These are phyloP conservation scores for Pythium myriotylum DNA, from an alignment of 352 stramenopile genomes.

Conservation along the genomic window DNA sequence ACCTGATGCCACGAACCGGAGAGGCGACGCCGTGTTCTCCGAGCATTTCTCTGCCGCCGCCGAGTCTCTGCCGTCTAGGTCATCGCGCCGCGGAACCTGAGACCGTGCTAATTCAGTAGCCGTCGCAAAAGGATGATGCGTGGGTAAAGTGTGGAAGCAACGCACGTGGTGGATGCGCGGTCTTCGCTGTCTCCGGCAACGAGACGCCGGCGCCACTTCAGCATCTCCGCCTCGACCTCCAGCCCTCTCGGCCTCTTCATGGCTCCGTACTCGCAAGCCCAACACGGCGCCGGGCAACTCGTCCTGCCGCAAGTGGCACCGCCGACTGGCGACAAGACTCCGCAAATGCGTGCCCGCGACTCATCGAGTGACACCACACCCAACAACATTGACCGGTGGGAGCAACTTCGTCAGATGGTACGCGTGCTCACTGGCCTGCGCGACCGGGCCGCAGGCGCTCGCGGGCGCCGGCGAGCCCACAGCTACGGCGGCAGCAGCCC, in stretches of 20 bases:
- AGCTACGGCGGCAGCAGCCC: conserved; percentile 8
- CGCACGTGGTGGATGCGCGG: too few species aligned
- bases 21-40: neutral
- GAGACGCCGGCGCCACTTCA: neutral
- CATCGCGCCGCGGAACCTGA: neutral
- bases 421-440: conserved; percentile 15
- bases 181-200: too few species aligned
- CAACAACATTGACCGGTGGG: conserved; percentile 25
- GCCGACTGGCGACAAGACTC: conserved; percentile 1
- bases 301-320: neutral
- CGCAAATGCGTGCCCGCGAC: neutral
- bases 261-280: conserved; percentile 15
- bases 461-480: neutral
- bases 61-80: neutral
- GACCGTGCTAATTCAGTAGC: conserved; percentile 7
- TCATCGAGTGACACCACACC: conserved; percentile 2
- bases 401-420: conserved; percentile 23
- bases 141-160: too few species aligned
- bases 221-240: too few species aligned
- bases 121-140: too few species aligned
- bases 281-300: conserved; percentile 12
- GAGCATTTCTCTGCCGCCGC: neutral
- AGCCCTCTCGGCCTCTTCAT: neutral
- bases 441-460: too few species aligned
- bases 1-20: neutral